A percentile compares a stretch with the other conserved stretches of the same genome.
phyloP scores from a whole-genome alignment of 208 protist genomes.

The Crithidia acanthocephali region DNA sequence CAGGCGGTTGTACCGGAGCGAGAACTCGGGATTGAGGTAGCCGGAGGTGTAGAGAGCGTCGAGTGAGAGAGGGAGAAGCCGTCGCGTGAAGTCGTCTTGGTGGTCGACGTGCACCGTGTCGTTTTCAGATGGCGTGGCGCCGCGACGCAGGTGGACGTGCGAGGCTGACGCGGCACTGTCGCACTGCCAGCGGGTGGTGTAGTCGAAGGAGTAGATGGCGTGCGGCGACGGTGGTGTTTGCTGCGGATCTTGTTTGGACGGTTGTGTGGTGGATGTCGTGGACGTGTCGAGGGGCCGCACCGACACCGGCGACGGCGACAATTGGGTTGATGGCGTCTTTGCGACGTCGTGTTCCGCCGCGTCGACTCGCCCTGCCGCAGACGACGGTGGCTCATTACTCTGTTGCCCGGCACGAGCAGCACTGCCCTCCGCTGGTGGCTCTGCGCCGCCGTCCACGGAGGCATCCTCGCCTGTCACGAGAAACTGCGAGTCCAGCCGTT shows the following conservation, averaged over 20 bases:
- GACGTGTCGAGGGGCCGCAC: neutral
- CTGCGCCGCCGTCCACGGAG: neutral
- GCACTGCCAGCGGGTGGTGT: constrained; percentile 24
- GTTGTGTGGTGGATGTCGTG: neutral
- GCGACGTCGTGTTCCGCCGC: too few relatives aligned
- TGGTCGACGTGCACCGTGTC: neutral
- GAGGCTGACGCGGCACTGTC: neutral
- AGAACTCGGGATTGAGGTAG: constrained; percentile 61
- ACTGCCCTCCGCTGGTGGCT: too few relatives aligned
- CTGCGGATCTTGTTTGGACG: constrained; percentile 1
- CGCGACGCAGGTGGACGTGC: neutral
- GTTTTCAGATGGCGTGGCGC: neutral
- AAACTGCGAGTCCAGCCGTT: constrained; percentile 25
- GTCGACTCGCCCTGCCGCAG: too few relatives aligned
- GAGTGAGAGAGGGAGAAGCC: constrained; percentile 43
- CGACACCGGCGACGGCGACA: neutral
- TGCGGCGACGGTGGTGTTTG: neutral
- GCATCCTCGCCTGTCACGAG: constrained; percentile 12
- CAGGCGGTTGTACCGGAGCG: constrained; percentile 43
- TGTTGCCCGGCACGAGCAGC: too few relatives aligned
- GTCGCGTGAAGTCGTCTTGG: constrained; percentile 22
- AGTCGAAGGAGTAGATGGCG: constrained; percentile 24
- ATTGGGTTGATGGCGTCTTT: too few relatives aligned
- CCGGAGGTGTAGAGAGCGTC: constrained; percentile 51
- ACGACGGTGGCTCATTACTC: too few relatives aligned